Evolutionary conservation across 2,329 filamentous ascomycete species (phyloP).

Genomic region (Albophoma yamanashiensis): DNA sequence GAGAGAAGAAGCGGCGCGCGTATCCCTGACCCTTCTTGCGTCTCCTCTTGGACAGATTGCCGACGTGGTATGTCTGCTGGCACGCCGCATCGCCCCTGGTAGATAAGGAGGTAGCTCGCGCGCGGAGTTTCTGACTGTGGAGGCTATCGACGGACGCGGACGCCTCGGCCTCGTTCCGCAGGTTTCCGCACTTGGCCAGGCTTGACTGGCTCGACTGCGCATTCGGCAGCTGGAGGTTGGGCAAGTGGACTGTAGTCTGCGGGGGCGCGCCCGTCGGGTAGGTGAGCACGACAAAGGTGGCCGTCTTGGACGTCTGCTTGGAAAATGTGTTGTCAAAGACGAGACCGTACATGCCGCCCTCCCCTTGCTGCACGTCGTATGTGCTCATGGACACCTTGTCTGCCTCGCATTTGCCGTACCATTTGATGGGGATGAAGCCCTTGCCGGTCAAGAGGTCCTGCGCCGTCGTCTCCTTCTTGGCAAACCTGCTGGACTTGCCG

Average conservation of each 20-base stretch:
- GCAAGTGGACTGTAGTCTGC: constrained; percentile 61
- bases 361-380: constrained; percentile 62
- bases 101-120: constrained; percentile 38
- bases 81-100: constrained; percentile 37
- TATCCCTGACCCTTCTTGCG: constrained; percentile 91
- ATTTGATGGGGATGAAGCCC: constrained; percentile 62
- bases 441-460: constrained; percentile 54
- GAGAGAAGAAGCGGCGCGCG: constrained; percentile 86
- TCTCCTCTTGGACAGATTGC: constrained; percentile 77
- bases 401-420: constrained; percentile 92
- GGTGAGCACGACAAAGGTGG: constrained; percentile 87
- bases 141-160: constrained; percentile 52
- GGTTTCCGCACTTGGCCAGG: constrained; percentile 36
- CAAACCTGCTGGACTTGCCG: constrained; percentile 34
- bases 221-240: constrained; percentile 37
- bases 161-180: constrained; percentile 30
- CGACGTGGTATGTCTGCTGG: constrained; percentile 60
- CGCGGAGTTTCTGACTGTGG: constrained; percentile 35
- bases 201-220: constrained; percentile 36
- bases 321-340: constrained; percentile 99
- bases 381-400: constrained; percentile 90
- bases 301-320: constrained; percentile 87
- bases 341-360: constrained; percentile 89
- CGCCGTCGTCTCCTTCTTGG: constrained; percentile 50
- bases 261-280: constrained; percentile 78